A percentile compares a stretch with the other conserved stretches of the same genome.
These are phyloP conservation scores for Basidiobolus meristosporus DNA, from an alignment of 371 early-diverging fungal genomes.

Conservation along the genomic window DNA sequence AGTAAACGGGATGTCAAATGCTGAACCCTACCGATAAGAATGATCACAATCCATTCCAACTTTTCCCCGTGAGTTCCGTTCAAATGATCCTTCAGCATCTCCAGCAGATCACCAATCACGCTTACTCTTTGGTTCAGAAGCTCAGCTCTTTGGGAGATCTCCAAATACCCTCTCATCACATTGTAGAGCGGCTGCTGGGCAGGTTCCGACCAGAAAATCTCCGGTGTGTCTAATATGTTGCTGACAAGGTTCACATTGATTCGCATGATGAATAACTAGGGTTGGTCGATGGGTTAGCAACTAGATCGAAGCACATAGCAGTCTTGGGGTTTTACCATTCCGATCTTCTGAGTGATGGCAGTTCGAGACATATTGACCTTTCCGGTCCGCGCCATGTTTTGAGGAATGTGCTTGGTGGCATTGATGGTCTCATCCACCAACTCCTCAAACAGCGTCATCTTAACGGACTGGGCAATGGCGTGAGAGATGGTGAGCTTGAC, in stretches of 20 bases:
- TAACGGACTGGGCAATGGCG: slow-evolving; percentile 75
- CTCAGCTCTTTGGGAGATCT: slow-evolving; percentile 41
- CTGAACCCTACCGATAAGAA: slow-evolving; percentile 35
- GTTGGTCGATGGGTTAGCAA: slow-evolving; percentile 2
- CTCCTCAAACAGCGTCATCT: slow-evolving; percentile 64
- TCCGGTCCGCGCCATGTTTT: slow-evolving; percentile 63
- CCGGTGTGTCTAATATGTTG: slow-evolving; percentile 69
- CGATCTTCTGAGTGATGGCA: slow-evolving; percentile 38
- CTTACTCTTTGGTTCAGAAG: slow-evolving; percentile 34
- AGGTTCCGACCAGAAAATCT: slow-evolving; percentile 77
- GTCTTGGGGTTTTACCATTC: slow-evolving; percentile 7
- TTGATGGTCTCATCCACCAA: slow-evolving; percentile 69
- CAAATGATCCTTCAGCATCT: slow-evolving; percentile 70
- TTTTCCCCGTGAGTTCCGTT: slow-evolving; percentile 56
- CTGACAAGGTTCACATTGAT: slow-evolving; percentile 80
- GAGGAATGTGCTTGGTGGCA: slow-evolving; percentile 70
- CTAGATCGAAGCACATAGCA: not conserved
- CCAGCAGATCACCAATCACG: slow-evolving; percentile 49
- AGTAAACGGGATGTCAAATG: not conserved
- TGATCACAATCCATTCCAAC: slow-evolving; percentile 69
- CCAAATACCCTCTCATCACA: slow-evolving; percentile 43
- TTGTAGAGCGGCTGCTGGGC: slow-evolving; percentile 57
- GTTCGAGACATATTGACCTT: slow-evolving; percentile 55
- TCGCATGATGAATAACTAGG: slow-evolving; percentile 52
- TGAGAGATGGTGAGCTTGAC: slow-evolving; percentile 69